Evolutionary conservation across 2,329 filamentous ascomycete species (phyloP).

Genomic region (Graphiopsis chlorocephala): DNA sequence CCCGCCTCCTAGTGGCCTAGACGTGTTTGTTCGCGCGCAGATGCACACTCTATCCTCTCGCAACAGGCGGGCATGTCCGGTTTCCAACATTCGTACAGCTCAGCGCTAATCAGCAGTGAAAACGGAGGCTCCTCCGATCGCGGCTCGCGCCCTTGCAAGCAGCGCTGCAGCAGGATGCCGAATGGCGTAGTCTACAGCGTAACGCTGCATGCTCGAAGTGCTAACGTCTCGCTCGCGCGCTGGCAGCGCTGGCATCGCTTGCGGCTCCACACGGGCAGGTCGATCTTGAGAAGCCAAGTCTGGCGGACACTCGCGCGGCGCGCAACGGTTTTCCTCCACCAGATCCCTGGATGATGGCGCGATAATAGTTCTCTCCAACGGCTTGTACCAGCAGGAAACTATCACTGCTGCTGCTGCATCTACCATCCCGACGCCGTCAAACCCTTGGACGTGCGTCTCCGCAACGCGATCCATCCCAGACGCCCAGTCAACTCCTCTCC

Average conservation of each 20-base stretch:
- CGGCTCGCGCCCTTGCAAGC: neutral
- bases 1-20: slow-evolving; percentile 7
- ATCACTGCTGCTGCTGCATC: neutral
- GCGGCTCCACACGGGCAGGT: slow-evolving; percentile 12
- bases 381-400: neutral
- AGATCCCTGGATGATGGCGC: slow-evolving; percentile 5
- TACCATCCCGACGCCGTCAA: neutral
- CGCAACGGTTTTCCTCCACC: slow-evolving; percentile 4
- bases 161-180: neutral
- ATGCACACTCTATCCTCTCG: slow-evolving; percentile 6
- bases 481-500: neutral
- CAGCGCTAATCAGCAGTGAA: neutral
- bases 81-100: neutral
- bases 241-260: neutral
- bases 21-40: neutral
- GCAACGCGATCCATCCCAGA: neutral
- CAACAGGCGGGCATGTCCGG: slow-evolving; percentile 7
- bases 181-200: neutral
- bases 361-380: slow-evolving; percentile 5
- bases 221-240: slow-evolving; percentile 1
- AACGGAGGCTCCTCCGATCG: neutral
- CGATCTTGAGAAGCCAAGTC: slow-evolving; percentile 7
- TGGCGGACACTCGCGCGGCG: slow-evolving; percentile 12
- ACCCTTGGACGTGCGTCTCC: slow-evolving; percentile 7
- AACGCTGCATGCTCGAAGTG: neutral